Evolutionary conservation across 1,284 basidiomycete genomes (phyloP).

Genomic region (Ustilago bromivora): DNA sequence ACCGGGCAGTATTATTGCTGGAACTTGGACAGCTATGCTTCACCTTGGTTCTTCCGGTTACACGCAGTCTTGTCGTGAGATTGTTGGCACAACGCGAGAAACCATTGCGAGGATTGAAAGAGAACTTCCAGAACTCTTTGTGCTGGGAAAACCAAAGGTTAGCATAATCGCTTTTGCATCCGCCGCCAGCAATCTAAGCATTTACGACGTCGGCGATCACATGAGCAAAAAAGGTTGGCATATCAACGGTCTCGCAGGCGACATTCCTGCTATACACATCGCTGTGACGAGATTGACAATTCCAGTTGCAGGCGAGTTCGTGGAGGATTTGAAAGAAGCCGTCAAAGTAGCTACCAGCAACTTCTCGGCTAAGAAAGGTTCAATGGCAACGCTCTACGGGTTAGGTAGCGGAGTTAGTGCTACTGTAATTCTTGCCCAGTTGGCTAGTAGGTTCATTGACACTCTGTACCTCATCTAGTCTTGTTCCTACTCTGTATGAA

Average conservation of each 20-base stretch:
- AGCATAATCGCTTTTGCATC: conserved; percentile 90
- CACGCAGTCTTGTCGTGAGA: conserved; percentile 84
- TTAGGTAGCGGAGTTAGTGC: conserved; percentile 87
- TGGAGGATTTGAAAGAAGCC: conserved; percentile 83
- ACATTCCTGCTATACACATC: conserved; percentile 88
- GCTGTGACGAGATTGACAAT: conserved; percentile 89
- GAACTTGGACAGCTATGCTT: conserved; percentile 95
- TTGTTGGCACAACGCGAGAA: conserved; percentile 79
- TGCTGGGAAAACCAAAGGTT: conserved; percentile 89
- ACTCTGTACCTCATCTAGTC: conserved; percentile 54
- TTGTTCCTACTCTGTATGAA: not conserved
- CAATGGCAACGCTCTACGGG: conserved; percentile 72
- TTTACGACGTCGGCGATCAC: conserved; percentile 88
- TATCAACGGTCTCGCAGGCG: conserved; percentile 81
- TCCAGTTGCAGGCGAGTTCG: conserved; percentile 79
- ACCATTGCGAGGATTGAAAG: conserved; percentile 78
- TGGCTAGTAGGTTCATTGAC: conserved; percentile 75
- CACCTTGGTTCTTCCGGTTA: conserved; percentile 93
- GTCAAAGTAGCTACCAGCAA: conserved; percentile 69
- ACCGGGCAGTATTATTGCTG: conserved; percentile 91
- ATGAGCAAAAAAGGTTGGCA: conserved; percentile 84
- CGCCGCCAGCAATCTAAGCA: conserved; percentile 72
- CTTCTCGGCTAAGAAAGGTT: conserved; percentile 47
- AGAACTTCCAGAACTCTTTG: conserved; percentile 79
- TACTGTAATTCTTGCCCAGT: conserved; percentile 86